Evolutionary conservation across 2,329 filamentous ascomycete genomes (phyloP), one percentile per base, ranked within the genome.

Genomic region (Knoxdaviesia capensis): DNA sequence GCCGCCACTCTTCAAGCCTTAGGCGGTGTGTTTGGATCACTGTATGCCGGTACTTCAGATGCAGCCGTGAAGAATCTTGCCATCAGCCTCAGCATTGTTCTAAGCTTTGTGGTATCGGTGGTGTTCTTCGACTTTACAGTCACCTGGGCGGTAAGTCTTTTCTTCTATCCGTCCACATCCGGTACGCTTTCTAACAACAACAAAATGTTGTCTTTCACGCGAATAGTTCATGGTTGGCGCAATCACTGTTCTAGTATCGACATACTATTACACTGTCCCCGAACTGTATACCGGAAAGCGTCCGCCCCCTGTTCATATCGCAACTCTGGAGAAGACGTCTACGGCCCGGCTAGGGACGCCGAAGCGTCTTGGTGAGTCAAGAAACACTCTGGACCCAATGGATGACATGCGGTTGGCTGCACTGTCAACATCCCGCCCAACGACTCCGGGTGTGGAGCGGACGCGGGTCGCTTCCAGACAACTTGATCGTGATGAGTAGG

Each of bases 51-150:
- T 34, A 59, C 62, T 45, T 50, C 58, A 6, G 60, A 63, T 48
- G 92, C 90, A 53, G 92, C 93, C 54, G 79, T 84, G 45, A 93
- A 92, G 65, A 94, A 90, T 55, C 87, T 93, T 59, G 86, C 88
- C 5, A 88, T 86, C 5, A 90, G 83, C 52, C 83, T 93, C 47
- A 94, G 85, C 53, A 92, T 96, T 47, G 66, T 94, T 43, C 63
- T 94, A 40, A 92, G 83, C 55, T 86, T 87, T 48, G 49, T 94
- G 9, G 82, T 83, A 41, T 94, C 86, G 54, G 71, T 93, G 2
- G 78, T 75, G 59, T 80, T 94, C 49, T 94, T 96, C 56, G 71
- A 87, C 40, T 84, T 93, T 49, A 60, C 74, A 39, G 70, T 90
- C 37, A 82, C 80, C 1, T 53, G 67, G 30, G 73, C 75, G 48